phyloP scores from a whole-genome alignment of 2,329 filamentous ascomycete genomes.

The Botrytis aclada region DNA sequence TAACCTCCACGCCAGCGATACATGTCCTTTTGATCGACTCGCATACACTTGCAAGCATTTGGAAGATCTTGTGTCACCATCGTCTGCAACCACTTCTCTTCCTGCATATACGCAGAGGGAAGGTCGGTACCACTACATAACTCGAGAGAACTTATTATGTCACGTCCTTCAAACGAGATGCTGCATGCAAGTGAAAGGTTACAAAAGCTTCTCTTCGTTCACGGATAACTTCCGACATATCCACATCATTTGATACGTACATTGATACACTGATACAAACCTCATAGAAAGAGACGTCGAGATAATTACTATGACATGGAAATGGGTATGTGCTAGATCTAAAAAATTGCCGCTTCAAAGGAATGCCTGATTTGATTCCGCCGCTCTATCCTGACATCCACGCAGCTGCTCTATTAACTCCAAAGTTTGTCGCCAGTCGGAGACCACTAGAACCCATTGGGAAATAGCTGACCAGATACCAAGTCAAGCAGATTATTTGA shows the following conservation, averaged over 20 bases:
- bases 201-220: constrained; percentile 3
- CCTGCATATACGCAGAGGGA: not conserved
- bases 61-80: constrained; percentile 16
- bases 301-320: not conserved
- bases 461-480: constrained; percentile 97
- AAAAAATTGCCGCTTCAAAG: not conserved
- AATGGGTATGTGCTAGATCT: constrained; percentile 2
- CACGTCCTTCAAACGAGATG: constrained; percentile 9
- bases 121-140: not conserved
- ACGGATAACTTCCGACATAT: constrained; percentile 10
- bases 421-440: constrained; percentile 81
- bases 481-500: constrained; percentile 78
- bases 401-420: constrained; percentile 75
- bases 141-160: constrained; percentile 3
- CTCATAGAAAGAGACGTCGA: not conserved
- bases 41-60: constrained; percentile 13
- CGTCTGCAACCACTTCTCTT: not conserved
- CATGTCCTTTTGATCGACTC: constrained; percentile 2
- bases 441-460: constrained; percentile 92
- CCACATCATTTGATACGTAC: constrained; percentile 9
- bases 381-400: constrained; percentile 73
- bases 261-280: constrained; percentile 3
- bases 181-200: constrained; percentile 1
- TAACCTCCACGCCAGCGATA: not conserved
- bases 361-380: not conserved